These are phyloP conservation scores for Globisporangium cystogenes DNA, from an alignment of 352 stramenopile genomes.

Conservation along the genomic window DNA sequence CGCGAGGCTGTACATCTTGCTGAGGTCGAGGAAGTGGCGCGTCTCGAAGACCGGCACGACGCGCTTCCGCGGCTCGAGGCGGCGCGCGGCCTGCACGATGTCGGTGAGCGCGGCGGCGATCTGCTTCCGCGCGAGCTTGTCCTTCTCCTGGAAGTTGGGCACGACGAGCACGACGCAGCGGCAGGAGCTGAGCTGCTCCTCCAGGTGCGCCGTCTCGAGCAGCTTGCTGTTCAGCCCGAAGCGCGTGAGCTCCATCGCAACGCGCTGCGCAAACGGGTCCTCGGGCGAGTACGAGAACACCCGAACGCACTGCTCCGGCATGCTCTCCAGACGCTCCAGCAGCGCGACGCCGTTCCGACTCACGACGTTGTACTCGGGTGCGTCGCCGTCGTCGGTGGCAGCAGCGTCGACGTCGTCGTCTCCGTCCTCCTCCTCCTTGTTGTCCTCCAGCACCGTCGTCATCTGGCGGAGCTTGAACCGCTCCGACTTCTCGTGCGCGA, in stretches of 20 bases:
- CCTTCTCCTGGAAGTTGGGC: conserved; percentile 24
- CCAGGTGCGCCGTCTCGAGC: conserved; percentile 9
- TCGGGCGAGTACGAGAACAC: conserved; percentile 12
- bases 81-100: conserved; percentile 30
- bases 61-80: conserved; percentile 17
- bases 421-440: conserved; percentile 9
- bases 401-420: conserved; percentile 1
- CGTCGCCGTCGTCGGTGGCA: conserved; percentile 6
- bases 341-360: background rate
- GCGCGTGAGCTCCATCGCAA: conserved; percentile 10
- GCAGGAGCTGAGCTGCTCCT: conserved; percentile 9
- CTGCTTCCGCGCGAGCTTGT: conserved; percentile 26
- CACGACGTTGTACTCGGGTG: background rate
- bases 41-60: conserved; percentile 57
- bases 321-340: background rate
- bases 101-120: conserved; percentile 28
- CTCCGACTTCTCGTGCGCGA: conserved; percentile 13
- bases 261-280: conserved; percentile 7
- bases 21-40: conserved; percentile 59
- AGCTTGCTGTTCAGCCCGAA: conserved; percentile 9
- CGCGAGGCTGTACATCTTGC: conserved; percentile 68
- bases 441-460: conserved; percentile 15
- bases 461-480: conserved; percentile 16
- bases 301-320: conserved; percentile 2
- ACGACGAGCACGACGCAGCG: conserved; percentile 31